Conservation (phyloP, 257 asterid species). For the Solanum medicagineum region DNA sequence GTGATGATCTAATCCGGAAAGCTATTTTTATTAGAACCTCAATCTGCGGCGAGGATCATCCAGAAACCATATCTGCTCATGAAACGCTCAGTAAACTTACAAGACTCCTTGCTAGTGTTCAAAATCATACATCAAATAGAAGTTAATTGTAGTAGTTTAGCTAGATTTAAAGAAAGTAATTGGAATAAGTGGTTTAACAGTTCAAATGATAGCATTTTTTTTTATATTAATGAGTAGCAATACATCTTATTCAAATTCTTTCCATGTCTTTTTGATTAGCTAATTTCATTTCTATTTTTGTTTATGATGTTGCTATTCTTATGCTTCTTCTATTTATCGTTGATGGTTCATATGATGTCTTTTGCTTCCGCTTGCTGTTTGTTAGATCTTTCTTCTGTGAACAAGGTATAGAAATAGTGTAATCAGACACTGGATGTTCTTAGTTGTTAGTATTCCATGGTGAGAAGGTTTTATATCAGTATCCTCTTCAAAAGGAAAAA, state of each 20-base stretch:
- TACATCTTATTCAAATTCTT: background rate
- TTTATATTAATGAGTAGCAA: background rate
- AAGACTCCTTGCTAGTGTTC: slow-evolving; percentile 64
- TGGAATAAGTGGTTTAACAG: background rate
- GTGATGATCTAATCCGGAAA: slow-evolving; percentile 79
- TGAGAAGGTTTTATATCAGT: background rate
- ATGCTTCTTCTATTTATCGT: background rate
- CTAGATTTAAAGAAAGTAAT: background rate
- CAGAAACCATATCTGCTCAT: slow-evolving; percentile 75
- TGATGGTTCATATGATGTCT: background rate
- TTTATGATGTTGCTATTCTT: background rate
- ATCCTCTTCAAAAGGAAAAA: background rate
- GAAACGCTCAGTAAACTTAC: slow-evolving; percentile 82
- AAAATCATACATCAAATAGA: slow-evolving; percentile 35
- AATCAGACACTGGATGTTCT: background rate
- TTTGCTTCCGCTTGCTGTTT: background rate
- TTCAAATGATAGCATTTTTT: background rate
- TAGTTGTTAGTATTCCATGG: background rate
- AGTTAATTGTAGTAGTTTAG: slow-evolving; percentile 1
- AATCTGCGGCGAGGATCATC: slow-evolving; percentile 84
- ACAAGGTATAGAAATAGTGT: background rate
- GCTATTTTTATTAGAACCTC: slow-evolving; percentile 76
- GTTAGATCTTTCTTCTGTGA: background rate
- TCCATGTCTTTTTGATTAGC: background rate
- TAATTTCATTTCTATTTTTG: background rate